A percentile compares a stretch with the other conserved stretches of the same genome.
phyloP scores from a whole-genome alignment of 306 rosid genomes.

The Parietaria judaica region DNA sequence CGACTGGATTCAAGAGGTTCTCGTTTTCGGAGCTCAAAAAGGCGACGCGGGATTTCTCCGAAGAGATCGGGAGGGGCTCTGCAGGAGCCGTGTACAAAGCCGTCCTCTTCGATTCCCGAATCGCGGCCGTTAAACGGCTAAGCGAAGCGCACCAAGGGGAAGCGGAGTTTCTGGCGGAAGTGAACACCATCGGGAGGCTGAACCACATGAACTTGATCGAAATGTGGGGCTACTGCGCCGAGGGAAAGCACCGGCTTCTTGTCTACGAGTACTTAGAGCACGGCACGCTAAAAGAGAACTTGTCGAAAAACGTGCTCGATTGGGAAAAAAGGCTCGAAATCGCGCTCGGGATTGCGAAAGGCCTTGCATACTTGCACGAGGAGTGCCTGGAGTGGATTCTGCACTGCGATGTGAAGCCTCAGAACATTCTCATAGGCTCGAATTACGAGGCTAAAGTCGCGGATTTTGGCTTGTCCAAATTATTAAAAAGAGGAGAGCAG shows the following conservation, averaged over 20 bases:
- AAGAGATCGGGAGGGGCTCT: conserved; percentile 56
- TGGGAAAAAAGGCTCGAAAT: conserved; percentile 36
- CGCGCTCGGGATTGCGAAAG: conserved; percentile 44
- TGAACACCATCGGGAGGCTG: conserved; percentile 43
- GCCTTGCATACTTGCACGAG: conserved; percentile 49
- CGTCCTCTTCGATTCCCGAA: conserved; percentile 29
- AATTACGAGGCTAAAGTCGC: conserved; percentile 46
- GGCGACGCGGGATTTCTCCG: conserved; percentile 38
- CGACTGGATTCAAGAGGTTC: conserved; percentile 36
- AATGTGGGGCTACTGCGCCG: conserved; percentile 49
- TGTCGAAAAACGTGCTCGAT: conserved; percentile 23
- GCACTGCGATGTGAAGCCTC: conserved; percentile 69
- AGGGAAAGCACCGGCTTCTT: conserved; percentile 42
- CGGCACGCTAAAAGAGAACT: conserved; percentile 33
- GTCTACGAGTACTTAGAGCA: conserved; percentile 45
- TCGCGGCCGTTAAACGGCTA: conserved; percentile 36
- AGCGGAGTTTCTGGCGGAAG: conserved; percentile 49
- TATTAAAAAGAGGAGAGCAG: conserved; percentile 28
- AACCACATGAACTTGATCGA: conserved; percentile 59
- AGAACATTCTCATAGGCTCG: conserved; percentile 48
- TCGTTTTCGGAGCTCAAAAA: conserved; percentile 36
- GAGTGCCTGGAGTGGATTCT: conserved; percentile 64
- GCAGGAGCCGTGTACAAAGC: conserved; percentile 47
- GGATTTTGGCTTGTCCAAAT: conserved; percentile 50
- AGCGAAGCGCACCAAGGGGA: conserved; percentile 40